phyloP scores from a whole-genome alignment of 129 eudicot genomes.

The Sambucus nigra region DNA sequence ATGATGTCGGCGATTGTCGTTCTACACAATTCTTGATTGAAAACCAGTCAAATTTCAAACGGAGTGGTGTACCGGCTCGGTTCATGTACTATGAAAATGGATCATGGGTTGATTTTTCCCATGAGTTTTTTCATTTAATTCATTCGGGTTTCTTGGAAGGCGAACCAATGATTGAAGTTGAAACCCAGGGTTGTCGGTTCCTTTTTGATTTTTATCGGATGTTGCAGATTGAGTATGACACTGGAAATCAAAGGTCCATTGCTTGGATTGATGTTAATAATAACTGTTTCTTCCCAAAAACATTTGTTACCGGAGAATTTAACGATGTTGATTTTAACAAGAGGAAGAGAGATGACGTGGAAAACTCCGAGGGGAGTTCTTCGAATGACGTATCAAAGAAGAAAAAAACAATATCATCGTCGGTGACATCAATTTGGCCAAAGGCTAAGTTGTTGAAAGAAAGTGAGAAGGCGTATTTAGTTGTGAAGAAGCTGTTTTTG shows the following conservation, averaged over 20 bases:
- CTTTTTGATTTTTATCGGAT: slow-evolving; percentile 38
- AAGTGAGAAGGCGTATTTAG: slow-evolving; percentile 13
- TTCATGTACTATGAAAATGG: slow-evolving; percentile 20
- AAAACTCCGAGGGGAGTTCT: slow-evolving; percentile 13
- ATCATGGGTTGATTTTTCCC: slow-evolving; percentile 25
- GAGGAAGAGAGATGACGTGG: slow-evolving; percentile 19
- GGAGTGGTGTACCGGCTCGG: slow-evolving; percentile 23
- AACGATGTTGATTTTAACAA: neutral
- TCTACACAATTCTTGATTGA: slow-evolving; percentile 12
- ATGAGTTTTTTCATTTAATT: slow-evolving; percentile 2
- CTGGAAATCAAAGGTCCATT: slow-evolving; percentile 22
- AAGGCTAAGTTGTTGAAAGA: slow-evolving; percentile 16
- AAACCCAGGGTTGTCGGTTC: slow-evolving; percentile 9
- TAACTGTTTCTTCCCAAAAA: slow-evolving; percentile 30
- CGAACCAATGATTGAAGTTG: slow-evolving; percentile 18
- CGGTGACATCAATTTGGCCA: slow-evolving; percentile 18
- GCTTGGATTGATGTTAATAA: slow-evolving; percentile 43
- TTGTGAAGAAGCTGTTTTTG: slow-evolving; percentile 24
- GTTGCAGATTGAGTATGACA: slow-evolving; percentile 20
- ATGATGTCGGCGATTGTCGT: neutral
- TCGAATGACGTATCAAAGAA: neutral
- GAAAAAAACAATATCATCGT: slow-evolving; percentile 8
- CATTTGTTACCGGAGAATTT: slow-evolving; percentile 11
- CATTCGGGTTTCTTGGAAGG: slow-evolving; percentile 14
- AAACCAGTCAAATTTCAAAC: slow-evolving; percentile 28